phyloP scores from a whole-genome alignment of 192 early-diverging fungal genomes.

The Gorgonomyces haynaldii region DNA sequence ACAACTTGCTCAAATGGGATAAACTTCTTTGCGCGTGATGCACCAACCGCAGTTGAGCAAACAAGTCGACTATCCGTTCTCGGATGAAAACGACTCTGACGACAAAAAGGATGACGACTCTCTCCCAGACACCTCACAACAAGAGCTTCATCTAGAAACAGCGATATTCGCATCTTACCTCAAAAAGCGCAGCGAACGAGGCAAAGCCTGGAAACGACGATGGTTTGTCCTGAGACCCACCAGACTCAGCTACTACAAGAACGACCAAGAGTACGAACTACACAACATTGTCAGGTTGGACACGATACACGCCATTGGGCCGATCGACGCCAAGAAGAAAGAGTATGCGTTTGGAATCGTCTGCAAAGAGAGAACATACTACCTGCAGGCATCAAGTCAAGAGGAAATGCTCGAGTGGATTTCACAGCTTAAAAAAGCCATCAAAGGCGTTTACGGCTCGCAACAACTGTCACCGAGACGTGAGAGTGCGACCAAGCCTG shows the following conservation, averaged over 20 bases:
- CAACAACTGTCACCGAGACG: no score
- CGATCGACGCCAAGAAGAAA: constrained; percentile 56
- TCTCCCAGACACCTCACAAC: constrained; percentile 1
- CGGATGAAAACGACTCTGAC: constrained; percentile 31
- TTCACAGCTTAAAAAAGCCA: constrained; percentile 13
- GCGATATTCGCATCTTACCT: constrained; percentile 24
- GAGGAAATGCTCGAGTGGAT: constrained; percentile 59
- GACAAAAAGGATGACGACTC: constrained; percentile 5
- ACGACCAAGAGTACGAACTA: constrained; percentile 74
- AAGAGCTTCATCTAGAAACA: constrained; percentile 12
- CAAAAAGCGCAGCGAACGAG: constrained; percentile 32
- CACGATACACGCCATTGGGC: constrained; percentile 58
- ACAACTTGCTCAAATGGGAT: constrained; percentile 47
- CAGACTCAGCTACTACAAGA: constrained; percentile 74
- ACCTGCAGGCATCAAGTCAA: constrained; percentile 45
- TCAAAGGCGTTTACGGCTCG: no score
- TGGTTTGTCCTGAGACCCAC: constrained; percentile 77
- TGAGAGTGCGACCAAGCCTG: no score
- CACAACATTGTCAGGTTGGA: constrained; percentile 59
- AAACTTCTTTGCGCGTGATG: no score
- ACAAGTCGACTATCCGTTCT: constrained; percentile 30
- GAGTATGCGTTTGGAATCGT: constrained; percentile 64
- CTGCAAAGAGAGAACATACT: constrained; percentile 61
- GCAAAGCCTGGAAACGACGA: constrained; percentile 63
- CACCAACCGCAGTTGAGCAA: constrained; percentile 4